These are phyloP conservation scores for Trichophyton schoenleinii DNA, from an alignment of 2,329 filamentous ascomycete species.

Conservation along the genomic window DNA sequence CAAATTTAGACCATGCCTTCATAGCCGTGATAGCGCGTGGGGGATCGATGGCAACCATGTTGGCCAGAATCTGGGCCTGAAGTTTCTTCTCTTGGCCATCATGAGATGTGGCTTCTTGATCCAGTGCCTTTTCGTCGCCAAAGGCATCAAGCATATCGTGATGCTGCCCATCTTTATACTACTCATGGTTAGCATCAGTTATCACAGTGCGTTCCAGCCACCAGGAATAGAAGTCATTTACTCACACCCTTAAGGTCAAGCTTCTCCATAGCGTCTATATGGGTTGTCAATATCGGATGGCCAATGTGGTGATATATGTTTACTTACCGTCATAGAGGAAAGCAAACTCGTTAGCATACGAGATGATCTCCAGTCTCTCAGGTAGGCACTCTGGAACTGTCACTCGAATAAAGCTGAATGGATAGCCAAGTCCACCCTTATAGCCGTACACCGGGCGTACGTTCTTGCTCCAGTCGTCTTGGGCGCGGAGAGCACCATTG, in stretches of 20 bases:
- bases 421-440: conserved; percentile 20
- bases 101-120: conserved; percentile 8
- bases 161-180: conserved; percentile 9
- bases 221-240: not conserved
- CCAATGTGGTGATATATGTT: not conserved
- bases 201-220: not conserved
- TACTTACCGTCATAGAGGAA: conserved; percentile 29
- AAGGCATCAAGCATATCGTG: conserved; percentile 3
- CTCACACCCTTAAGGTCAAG: not conserved
- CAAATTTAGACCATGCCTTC: conserved; percentile 19
- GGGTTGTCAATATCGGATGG: not conserved
- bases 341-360: conserved; percentile 32
- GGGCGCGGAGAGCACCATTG: conserved; percentile 22
- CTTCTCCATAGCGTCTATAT: not conserved
- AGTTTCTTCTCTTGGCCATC: conserved; percentile 17
- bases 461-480: conserved; percentile 26
- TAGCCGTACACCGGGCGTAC: conserved; percentile 20
- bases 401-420: conserved; percentile 21
- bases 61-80: conserved; percentile 12
- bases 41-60: conserved; percentile 21
- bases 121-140: conserved; percentile 12
- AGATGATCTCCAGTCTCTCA: conserved; percentile 28
- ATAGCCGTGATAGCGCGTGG: conserved; percentile 17
- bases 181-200: not conserved
- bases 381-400: conserved; percentile 29